A percentile compares a stretch with the other conserved stretches of the same genome.
These are phyloP conservation scores for Aspergillus pseudoglaucus DNA, from an alignment of 2,329 filamentous ascomycete species.

Conservation along the genomic window DNA sequence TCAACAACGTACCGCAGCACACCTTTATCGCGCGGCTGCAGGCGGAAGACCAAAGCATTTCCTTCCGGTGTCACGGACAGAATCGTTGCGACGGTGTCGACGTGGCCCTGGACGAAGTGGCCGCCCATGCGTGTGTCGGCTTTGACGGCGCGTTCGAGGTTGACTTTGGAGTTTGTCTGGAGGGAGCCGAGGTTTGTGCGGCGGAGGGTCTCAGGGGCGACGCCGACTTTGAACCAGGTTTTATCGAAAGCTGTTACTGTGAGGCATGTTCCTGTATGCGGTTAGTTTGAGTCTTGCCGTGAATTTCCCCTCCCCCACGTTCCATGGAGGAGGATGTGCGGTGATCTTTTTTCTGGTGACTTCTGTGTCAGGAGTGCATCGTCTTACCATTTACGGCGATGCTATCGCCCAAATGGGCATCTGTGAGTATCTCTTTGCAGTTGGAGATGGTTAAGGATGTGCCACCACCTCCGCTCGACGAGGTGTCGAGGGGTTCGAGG, in stretches of 20 bases:
- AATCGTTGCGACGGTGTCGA: conserved; percentile 81
- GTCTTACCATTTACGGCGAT: conserved; percentile 78
- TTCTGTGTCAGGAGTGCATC: not conserved
- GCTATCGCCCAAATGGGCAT: conserved; percentile 83
- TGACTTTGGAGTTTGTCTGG: conserved; percentile 61
- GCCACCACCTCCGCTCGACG: conserved; percentile 64
- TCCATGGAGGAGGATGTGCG: too few species aligned
- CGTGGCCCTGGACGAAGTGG: conserved; percentile 96
- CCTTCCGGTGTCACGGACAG: conserved; percentile 69
- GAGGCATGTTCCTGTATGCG: conserved; percentile 63
- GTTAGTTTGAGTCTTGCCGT: not conserved
- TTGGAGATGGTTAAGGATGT: conserved; percentile 84
- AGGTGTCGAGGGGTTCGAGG: conserved; percentile 72
- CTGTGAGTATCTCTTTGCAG: conserved; percentile 67
- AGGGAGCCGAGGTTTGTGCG: conserved; percentile 88
- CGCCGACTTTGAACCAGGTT: conserved; percentile 76
- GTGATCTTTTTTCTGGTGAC: too few species aligned
- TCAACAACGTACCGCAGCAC: conserved; percentile 85
- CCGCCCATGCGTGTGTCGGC: conserved; percentile 94
- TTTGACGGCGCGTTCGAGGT: conserved; percentile 88
- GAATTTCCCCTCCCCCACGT: not conserved
- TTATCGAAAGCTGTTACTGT: conserved; percentile 71
- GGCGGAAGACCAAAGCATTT: conserved; percentile 81
- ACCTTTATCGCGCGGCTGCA: conserved; percentile 62
- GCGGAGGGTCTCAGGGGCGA: conserved; percentile 91